Conservation (phyloP, 2,329 filamentous ascomycete species). For the Cladosporium sp. region DNA sequence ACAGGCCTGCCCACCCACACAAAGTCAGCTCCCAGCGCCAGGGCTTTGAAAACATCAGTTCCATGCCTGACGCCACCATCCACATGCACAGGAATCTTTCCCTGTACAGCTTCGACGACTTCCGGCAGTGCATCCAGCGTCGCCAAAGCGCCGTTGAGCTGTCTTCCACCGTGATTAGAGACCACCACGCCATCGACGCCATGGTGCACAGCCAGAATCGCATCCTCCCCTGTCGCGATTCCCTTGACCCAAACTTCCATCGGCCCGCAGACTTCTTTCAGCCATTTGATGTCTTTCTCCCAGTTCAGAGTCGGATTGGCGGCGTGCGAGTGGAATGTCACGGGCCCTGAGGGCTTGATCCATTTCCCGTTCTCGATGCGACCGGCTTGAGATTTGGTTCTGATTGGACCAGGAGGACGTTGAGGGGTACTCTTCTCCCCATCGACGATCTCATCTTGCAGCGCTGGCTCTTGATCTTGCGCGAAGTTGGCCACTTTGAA, state of each 20-base stretch:
- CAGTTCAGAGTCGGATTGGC: conserved; percentile 41
- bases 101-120: conserved; percentile 30
- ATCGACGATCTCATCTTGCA: conserved; percentile 16
- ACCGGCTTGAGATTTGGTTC: background rate
- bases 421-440: conserved; percentile 7
- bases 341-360: conserved; percentile 30
- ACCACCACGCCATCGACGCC: conserved; percentile 48
- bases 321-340: conserved; percentile 39
- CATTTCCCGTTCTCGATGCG: conserved; percentile 21
- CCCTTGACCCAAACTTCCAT: conserved; percentile 48
- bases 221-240: conserved; percentile 38
- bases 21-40: conserved; percentile 44
- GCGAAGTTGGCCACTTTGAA: conserved; percentile 35
- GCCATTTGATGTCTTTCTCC: conserved; percentile 48
- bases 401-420: background rate
- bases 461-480: conserved; percentile 19
- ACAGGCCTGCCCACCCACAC: conserved; percentile 44
- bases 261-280: conserved; percentile 41
- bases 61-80: conserved; percentile 54
- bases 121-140: conserved; percentile 46
- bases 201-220: conserved; percentile 36
- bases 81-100: conserved; percentile 53
- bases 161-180: conserved; percentile 53
- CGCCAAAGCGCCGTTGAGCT: conserved; percentile 53
- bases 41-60: conserved; percentile 53